A percentile compares a stretch with the other conserved stretches of the same genome.
phyloP scores from a whole-genome alignment of 2,329 filamentous ascomycete genomes.

The Microdochium bolleyi region DNA sequence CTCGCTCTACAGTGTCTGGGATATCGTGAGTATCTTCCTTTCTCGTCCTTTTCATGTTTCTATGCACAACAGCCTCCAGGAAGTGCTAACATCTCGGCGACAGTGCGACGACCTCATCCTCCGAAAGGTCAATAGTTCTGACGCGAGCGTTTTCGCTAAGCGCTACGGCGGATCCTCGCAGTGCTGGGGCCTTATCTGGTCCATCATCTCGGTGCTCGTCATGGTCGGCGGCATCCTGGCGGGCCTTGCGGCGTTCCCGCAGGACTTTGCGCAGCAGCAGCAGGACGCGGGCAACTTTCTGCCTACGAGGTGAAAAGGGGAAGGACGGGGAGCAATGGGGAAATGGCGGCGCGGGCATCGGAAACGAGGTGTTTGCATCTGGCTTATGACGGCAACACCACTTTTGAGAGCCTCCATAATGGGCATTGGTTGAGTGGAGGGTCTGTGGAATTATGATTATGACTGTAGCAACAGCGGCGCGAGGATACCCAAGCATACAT shows the following conservation, averaged over 20 bases:
- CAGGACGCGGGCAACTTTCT: slow-evolving; percentile 62
- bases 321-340: background rate
- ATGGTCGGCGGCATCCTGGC: slow-evolving; percentile 70
- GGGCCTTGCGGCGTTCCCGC: slow-evolving; percentile 67
- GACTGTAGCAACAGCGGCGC: background rate
- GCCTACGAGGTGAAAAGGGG: slow-evolving; percentile 21
- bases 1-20: slow-evolving; percentile 73
- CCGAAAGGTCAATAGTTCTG: slow-evolving; percentile 71
- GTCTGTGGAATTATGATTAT: background rate
- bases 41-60: background rate
- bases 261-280: slow-evolving; percentile 61
- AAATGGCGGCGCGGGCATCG: too few species aligned
- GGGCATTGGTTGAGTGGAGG: background rate
- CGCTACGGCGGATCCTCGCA: slow-evolving; percentile 71
- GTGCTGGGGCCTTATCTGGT: slow-evolving; percentile 78
- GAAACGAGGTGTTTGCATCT: too few species aligned
- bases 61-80: background rate
- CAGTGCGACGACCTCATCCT: slow-evolving; percentile 73
- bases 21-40: slow-evolving; percentile 46
- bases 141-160: slow-evolving; percentile 72
- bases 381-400: background rate
- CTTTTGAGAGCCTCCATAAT: background rate
- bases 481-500: background rate
- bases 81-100: background rate
- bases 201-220: slow-evolving; percentile 60